Evolutionary conservation across 345 rosid genomes (phyloP), one percentile per base, ranked within the genome.

Genomic region (Geranium brycei): DNA sequence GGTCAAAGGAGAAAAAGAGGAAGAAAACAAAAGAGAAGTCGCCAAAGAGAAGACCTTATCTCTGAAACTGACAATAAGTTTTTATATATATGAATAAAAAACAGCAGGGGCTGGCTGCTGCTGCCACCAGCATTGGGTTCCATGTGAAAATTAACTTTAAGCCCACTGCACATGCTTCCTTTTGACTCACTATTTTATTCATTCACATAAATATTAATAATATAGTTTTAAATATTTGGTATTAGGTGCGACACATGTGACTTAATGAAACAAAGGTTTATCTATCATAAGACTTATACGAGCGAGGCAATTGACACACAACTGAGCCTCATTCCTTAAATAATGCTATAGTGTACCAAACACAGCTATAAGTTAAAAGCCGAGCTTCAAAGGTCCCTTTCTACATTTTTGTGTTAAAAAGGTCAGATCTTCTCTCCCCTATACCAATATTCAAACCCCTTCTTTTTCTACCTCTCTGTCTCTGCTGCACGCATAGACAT

Each of bases 101-200:
- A 19, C 59, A 35, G 41, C 41, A 1, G 4, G 41, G 0, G 41
- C 41, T 1, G 28, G 41, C 2, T 32, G 3, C 38, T 32, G 41
- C 41, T 35, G 41, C 41, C 41, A 35, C 41, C 41, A 68, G 77
- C 80, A 72, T 69, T 76, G 87, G 89, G 85, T 81, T 83, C 83
- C 88, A 88, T 77, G 83, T 73, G 82, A 81, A 62, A 81, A 79
- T 75, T 60, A 68, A 31, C 17, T 32, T 61, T 64, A 6, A 8
- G 67, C 67, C 73, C 73, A 71, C 72, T 67, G 80, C 87, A 78
- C 86, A 82, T 80, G 78, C 84, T 70, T 76, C 51, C 81, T 78
- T 79, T 84, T 82, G 87, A 82, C 90, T 74, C 68, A 71, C 60
- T 61, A 65, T 72, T 17, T 38, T 31, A 32, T n/a, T n/a, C n/a